Base-by-base conservation (phyloP, 2,329 filamentous ascomycete genomes). In the Ustulina deusta region DNA sequence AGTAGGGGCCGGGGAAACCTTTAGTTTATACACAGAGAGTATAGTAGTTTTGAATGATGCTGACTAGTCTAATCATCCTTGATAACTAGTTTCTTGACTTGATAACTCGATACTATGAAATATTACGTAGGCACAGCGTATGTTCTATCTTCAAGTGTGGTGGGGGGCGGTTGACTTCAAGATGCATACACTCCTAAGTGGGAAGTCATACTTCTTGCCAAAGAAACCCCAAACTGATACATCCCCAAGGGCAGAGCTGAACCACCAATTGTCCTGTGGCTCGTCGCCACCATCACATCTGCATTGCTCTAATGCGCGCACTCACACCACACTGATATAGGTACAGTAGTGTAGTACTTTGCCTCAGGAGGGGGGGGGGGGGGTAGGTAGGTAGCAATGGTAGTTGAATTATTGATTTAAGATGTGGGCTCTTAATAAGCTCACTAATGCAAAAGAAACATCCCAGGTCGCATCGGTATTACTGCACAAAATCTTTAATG, bases 361-460 rank as follows among this genome's bases (percentile, higher is more conserved):
- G 42, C 42, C 29, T 32, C 29, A 13, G 42, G 32, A 40, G 48
- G 29, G 48, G 46, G 34, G 17, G 13, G 13, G 13, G 38, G 6
- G 13, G 13, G 38, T 11, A 40, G 38, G 49, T 15, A 32, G 42
- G 59, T 54, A 46, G 46, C 54, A 63, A 36, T 57, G 61, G 36
- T 61, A 46, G 49, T 64, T 64, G 55, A 51, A 46, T 56, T 60
- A 65, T 68, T 64, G 60, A 55, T 49, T 56, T 11, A 40, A 13
- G 49, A 63, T 49, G 60, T 57, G 49, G 65, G 32, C 60, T 67
- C 49, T 56, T 38, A 6, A 46, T 29, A 48, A 57, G 49, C 42
- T 60, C 56, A 54, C 56, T 51, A 38, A 61, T 56, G 61, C 65
- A 68, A 58, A 62, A 68, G 52, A 65, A 65, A 54, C 25, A 9